Percentiles rank a stretch among this genome's conserved stretches.
These are phyloP conservation scores for Geoglossum cookeanum DNA, from an alignment of 2,329 filamentous ascomycete species.

Conservation along the genomic window DNA sequence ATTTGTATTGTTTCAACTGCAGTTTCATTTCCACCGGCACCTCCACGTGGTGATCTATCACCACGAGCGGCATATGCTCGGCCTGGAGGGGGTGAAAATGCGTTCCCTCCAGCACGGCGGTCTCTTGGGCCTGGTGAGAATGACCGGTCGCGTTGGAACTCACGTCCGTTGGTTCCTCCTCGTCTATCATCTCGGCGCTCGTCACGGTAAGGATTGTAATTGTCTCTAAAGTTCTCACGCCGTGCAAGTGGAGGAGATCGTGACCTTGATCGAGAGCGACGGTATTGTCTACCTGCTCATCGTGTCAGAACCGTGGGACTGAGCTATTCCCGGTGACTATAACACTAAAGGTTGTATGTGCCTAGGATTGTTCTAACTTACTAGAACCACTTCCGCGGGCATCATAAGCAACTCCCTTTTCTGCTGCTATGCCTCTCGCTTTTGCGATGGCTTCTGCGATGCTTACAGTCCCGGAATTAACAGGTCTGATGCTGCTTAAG, in stretches of 20 bases:
- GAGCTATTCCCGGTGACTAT: not conserved
- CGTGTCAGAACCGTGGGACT: conserved; percentile 23
- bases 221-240: conserved; percentile 54
- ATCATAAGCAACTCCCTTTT: conserved; percentile 46
- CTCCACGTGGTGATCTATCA: conserved; percentile 35
- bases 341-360: conserved; percentile 4
- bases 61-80: conserved; percentile 28
- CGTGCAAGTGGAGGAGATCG: conserved; percentile 48
- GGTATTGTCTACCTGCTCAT: conserved; percentile 37
- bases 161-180: conserved; percentile 28
- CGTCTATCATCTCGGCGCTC: conserved; percentile 54
- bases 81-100: conserved; percentile 40
- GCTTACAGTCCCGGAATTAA: conserved; percentile 63
- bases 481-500: conserved; percentile 59
- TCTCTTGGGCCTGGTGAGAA: conserved; percentile 45
- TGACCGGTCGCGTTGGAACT: conserved; percentile 51
- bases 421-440: conserved; percentile 61
- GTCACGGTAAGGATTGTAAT: conserved; percentile 68
- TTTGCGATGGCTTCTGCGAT: conserved; percentile 72
- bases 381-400: conserved; percentile 16
- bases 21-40: conserved; percentile 34
- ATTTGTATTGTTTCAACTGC: conserved; percentile 69
- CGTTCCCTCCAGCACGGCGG: conserved; percentile 24
- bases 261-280: conserved; percentile 44
- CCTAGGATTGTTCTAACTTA: conserved; percentile 9